Conservation (phyloP, 805 yeast species). For the Ogataea wickerhamii region DNA sequence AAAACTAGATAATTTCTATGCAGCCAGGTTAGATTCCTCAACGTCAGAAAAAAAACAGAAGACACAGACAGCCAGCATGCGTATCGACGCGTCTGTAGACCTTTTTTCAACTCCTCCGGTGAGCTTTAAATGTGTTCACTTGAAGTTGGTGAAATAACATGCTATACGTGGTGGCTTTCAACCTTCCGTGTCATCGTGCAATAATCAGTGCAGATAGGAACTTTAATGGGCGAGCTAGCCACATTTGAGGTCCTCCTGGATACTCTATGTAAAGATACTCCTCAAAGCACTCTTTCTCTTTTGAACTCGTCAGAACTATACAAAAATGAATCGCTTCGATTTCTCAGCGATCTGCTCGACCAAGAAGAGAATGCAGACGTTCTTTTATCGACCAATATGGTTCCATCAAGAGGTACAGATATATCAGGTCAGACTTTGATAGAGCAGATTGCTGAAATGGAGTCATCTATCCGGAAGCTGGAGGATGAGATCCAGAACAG, state of each 20-base stretch:
- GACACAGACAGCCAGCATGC: no score
- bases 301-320: conserved; percentile 32
- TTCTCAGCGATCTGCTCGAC: conserved; percentile 37
- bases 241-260: conserved; percentile 34
- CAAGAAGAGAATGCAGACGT: conserved; percentile 40
- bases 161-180: no score
- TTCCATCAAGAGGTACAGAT: conserved; percentile 23
- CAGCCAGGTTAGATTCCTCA: no score
- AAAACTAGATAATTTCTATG: no score
- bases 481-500: conserved; percentile 44
- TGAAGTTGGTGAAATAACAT: no score
- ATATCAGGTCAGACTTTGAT: conserved; percentile 39
- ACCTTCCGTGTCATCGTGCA: no score
- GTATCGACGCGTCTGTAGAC: no score
- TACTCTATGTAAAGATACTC: conserved; percentile 30
- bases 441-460: conserved; percentile 74
- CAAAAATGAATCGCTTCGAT: conserved; percentile 33
- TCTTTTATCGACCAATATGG: conserved; percentile 23
- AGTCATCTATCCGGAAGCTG: conserved; percentile 46
- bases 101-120: no score
- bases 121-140: no score
- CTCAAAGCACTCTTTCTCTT: conserved; percentile 21
- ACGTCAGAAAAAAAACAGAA: no score
- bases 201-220: no score
- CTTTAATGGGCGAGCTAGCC: conserved; percentile 12